Conservation (phyloP, 805 yeast species). For the Lipomyces mesembrius region DNA sequence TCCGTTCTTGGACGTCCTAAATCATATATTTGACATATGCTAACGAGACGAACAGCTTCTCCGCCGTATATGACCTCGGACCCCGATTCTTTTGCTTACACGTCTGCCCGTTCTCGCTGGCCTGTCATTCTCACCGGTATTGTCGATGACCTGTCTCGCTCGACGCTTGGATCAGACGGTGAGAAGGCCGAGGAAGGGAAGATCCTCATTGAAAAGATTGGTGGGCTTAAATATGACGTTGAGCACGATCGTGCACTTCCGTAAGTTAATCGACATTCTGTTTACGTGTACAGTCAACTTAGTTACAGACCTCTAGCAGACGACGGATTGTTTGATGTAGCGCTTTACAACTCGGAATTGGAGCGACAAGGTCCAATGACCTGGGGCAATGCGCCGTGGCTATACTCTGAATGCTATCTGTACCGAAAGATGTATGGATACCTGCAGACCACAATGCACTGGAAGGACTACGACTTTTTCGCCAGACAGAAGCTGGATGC, state of each 20-base stretch:
- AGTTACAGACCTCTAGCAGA: slow-evolving; percentile 52
- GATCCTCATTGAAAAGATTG: slow-evolving; percentile 20
- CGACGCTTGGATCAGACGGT: slow-evolving; percentile 38
- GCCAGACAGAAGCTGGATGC: slow-evolving; percentile 70
- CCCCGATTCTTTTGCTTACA: slow-evolving; percentile 75
- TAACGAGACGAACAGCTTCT: slow-evolving; percentile 28
- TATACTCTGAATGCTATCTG: slow-evolving; percentile 80
- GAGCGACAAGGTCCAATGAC: slow-evolving; percentile 49
- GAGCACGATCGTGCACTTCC: slow-evolving; percentile 43
- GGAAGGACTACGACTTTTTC: slow-evolving; percentile 74
- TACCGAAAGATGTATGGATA: slow-evolving; percentile 57
- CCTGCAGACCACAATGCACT: slow-evolving; percentile 46
- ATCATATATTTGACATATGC: neutral
- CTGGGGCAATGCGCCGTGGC: slow-evolving; percentile 92
- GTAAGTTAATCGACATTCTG: slow-evolving; percentile 15
- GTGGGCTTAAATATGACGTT: slow-evolving; percentile 51
- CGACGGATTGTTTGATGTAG: slow-evolving; percentile 46
- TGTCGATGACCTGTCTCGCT: slow-evolving; percentile 61
- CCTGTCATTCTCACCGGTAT: slow-evolving; percentile 75
- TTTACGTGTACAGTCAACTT: slow-evolving; percentile 37
- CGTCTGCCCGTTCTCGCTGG: slow-evolving; percentile 84
- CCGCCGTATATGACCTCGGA: slow-evolving; percentile 65
- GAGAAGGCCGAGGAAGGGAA: slow-evolving; percentile 54
- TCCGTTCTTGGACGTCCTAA: too few species aligned
- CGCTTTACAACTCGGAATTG: slow-evolving; percentile 64